phyloP scores from a whole-genome alignment of 768 basidiomycete genomes.

The Ephemerocybe angulata region DNA sequence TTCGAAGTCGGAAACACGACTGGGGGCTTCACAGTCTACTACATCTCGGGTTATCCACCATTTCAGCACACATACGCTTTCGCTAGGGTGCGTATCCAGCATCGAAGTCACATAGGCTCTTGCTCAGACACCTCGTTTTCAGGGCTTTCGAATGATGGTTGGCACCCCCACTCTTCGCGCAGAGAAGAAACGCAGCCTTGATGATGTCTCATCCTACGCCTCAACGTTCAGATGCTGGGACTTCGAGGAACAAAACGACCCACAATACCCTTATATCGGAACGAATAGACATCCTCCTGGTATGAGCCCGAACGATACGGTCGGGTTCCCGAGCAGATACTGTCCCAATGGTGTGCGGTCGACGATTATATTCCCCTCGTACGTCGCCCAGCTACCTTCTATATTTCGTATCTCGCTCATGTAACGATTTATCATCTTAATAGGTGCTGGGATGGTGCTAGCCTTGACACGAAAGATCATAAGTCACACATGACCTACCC shows the following conservation, averaged over 20 bases:
- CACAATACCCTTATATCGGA: too few species aligned
- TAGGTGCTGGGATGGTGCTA: background rate
- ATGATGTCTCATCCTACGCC: background rate
- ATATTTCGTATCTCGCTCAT: background rate
- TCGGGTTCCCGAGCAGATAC: constrained; percentile 1
- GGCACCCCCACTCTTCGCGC: background rate
- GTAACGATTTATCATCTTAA: background rate
- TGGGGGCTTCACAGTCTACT: constrained; percentile 7
- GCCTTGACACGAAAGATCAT: background rate
- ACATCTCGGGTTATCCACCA: constrained; percentile 5
- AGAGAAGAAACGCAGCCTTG: background rate
- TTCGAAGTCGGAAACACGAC: background rate
- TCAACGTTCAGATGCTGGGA: constrained; percentile 3
- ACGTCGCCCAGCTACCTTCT: background rate
- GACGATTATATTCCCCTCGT: constrained; percentile 11
- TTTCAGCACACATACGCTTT: constrained; percentile 1
- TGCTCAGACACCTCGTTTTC: background rate
- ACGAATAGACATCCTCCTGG: background rate
- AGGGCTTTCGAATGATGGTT: constrained; percentile 3
- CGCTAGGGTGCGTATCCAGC: background rate
- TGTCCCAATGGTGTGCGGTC: constrained; percentile 9
- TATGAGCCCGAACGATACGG: background rate
- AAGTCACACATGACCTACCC: constrained; percentile 7
- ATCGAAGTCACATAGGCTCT: too few species aligned
- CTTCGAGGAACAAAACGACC: background rate